Conservation (phyloP, 495 filamentous ascomycete species). For the Antarctomyces pellizariae region DNA sequence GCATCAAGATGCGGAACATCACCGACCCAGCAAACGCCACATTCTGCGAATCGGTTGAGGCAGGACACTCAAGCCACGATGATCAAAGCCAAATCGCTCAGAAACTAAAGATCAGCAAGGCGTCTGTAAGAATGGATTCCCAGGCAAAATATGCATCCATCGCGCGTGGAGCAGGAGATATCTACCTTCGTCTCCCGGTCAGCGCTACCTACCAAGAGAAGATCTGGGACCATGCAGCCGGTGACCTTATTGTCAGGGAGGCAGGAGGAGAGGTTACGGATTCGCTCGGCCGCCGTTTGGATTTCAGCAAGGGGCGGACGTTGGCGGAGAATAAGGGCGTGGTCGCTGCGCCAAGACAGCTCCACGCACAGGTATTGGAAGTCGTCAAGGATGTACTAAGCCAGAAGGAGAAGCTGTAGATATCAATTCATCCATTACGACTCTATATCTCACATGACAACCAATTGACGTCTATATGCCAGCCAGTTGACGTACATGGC, state of each 20-base stretch:
- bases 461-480: no score
- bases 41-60: conserved; percentile 91
- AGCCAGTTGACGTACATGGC: no score
- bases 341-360: conserved; percentile 54
- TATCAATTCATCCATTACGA: no score
- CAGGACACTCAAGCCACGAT: conserved; percentile 68
- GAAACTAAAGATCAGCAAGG: conserved; percentile 61
- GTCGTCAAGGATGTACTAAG: conserved; percentile 60
- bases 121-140: conserved; percentile 81
- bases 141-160: conserved; percentile 96
- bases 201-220: conserved; percentile 85
- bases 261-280: conserved; percentile 85
- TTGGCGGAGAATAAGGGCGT: conserved; percentile 79
- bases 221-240: conserved; percentile 99
- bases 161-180: conserved; percentile 82
- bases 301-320: conserved; percentile 73
- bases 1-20: conserved; percentile 56
- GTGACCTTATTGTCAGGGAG: conserved; percentile 81
- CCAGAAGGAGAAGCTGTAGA: no score
- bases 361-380: conserved; percentile 54
- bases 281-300: conserved; percentile 50
- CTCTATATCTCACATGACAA: no score
- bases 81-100: conserved; percentile 69
- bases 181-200: conserved; percentile 75
- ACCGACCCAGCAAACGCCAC: conserved; percentile 52